Evolutionary conservation across 2,329 filamentous ascomycete species (phyloP).

Genomic region (Clarireedia hainanense): DNA sequence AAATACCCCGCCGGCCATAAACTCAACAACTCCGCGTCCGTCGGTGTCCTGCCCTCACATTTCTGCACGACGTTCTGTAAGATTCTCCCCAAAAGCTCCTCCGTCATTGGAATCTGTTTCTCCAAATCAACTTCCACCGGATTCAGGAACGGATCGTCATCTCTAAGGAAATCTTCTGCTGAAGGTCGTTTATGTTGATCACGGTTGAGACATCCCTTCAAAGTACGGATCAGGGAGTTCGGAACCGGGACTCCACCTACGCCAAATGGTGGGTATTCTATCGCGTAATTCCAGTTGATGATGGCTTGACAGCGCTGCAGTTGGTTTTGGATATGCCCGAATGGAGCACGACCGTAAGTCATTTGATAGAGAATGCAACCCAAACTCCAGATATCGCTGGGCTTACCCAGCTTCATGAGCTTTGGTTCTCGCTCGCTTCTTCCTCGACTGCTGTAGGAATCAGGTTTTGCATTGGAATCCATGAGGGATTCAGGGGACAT

Average conservation of each 20-base stretch:
- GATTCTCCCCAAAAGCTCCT: constrained; percentile 54
- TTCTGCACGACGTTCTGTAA: constrained; percentile 54
- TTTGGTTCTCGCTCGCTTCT: constrained; percentile 44
- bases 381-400: constrained; percentile 91
- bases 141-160: constrained; percentile 55
- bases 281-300: constrained; percentile 66
- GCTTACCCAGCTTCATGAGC: constrained; percentile 92
- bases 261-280: constrained; percentile 64
- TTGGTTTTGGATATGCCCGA: constrained; percentile 82
- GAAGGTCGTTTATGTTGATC: constrained; percentile 56
- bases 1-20: constrained; percentile 57
- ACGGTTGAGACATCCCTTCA: constrained; percentile 55
- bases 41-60: constrained; percentile 46
- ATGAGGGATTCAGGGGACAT: constrained; percentile 95
- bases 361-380: constrained; percentile 97
- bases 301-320: constrained; percentile 83
- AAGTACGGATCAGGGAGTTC: constrained; percentile 48
- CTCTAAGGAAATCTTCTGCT: constrained; percentile 52
- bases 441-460: constrained; percentile 7
- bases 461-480: constrained; percentile 61
- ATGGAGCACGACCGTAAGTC: constrained; percentile 94
- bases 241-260: constrained; percentile 58
- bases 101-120: constrained; percentile 48
- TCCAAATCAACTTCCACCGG: constrained; percentile 47
- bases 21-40: constrained; percentile 46